Evolutionary conservation across 176 grass and related monocot genomes (phyloP).

Genomic region (Puccinellia tenuiflora): DNA sequence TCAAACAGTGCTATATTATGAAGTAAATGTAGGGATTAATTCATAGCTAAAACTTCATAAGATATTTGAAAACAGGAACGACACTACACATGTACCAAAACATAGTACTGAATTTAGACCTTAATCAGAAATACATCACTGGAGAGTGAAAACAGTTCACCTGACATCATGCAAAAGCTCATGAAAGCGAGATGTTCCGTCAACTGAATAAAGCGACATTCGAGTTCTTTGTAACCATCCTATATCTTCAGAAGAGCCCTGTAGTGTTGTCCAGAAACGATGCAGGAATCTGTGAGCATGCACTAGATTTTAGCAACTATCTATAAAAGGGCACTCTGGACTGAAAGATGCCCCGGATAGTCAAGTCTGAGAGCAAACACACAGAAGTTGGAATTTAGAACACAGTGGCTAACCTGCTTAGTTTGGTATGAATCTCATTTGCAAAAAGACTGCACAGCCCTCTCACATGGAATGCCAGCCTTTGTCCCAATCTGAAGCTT

Average conservation of each 20-base stretch:
- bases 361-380: neutral
- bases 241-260: conserved; percentile 76
- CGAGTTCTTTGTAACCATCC: conserved; percentile 79
- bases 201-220: conserved; percentile 38
- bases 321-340: neutral
- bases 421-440: conserved; percentile 16
- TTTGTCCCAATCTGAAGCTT: conserved; percentile 34
- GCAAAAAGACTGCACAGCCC: conserved; percentile 23
- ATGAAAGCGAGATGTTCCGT: conserved; percentile 60
- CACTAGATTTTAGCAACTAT: neutral
- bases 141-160: conserved; percentile 18
- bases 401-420: conserved; percentile 24
- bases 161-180: conserved; percentile 70
- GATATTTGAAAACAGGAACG: neutral
- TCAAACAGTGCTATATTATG: neutral
- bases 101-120: neutral
- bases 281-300: conserved; percentile 49
- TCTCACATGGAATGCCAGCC: conserved; percentile 43
- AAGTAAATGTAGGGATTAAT: neutral
- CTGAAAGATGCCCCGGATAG: neutral
- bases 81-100: neutral
- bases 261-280: conserved; percentile 67
- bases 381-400: neutral
- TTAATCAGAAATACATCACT: neutral
- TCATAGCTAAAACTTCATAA: neutral